Percentiles rank a stretch among this genome's conserved stretches.
Evolutionary conservation across 768 basidiomycete genomes (phyloP).

Genomic region (Pisolithus sp.): DNA sequence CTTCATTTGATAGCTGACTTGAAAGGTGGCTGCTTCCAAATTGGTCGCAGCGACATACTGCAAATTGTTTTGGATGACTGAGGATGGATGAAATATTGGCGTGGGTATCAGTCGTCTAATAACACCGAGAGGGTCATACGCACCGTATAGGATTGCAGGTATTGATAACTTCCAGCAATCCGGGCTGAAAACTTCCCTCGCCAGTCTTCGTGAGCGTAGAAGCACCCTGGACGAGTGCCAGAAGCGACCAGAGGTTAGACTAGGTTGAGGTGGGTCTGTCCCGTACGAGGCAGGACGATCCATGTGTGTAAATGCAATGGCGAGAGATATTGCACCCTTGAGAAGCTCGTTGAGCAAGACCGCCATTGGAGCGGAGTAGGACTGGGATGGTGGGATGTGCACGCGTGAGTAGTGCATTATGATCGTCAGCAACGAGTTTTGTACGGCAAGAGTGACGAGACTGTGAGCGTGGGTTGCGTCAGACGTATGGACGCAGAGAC

Average conservation of each 20-base stretch:
- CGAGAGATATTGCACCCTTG: conserved; percentile 82
- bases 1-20: conserved; percentile 97
- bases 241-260: conserved; percentile 27
- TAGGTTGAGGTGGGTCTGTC: conserved; percentile 25
- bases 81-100: not conserved
- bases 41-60: conserved; percentile 95
- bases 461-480: conserved; percentile 29
- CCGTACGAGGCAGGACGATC: conserved; percentile 28
- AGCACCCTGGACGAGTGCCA: conserved; percentile 32
- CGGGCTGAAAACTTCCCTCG: conserved; percentile 69
- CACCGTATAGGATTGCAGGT: conserved; percentile 89
- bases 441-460: conserved; percentile 79
- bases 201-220: conserved; percentile 49
- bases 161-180: conserved; percentile 99
- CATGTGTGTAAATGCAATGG: conserved; percentile 70
- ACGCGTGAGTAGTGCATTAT: conserved; percentile 97
- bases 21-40: conserved; percentile 92
- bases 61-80: conserved; percentile 90
- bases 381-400: conserved; percentile 62
- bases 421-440: conserved; percentile 86
- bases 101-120: not conserved
- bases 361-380: conserved; percentile 91
- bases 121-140: conserved; percentile 7
- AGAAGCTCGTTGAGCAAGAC: conserved; percentile 92
- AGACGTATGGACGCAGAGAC: not conserved